These are phyloP conservation scores for Dionaea muscipula DNA, from an alignment of 179 eudicot species.

Conservation along the genomic window DNA sequence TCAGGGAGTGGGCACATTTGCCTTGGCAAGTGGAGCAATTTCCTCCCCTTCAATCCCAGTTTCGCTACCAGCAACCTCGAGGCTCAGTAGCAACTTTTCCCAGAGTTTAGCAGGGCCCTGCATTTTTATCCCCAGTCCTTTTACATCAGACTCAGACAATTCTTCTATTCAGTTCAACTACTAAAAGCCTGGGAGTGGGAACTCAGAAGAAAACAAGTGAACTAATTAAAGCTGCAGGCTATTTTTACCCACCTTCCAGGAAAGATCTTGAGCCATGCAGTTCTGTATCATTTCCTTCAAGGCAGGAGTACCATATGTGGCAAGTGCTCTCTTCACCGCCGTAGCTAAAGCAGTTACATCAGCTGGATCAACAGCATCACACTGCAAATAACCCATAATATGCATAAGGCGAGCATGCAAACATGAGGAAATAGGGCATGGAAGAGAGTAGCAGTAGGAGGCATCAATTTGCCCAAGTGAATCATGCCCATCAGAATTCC, in stretches of 20 bases:
- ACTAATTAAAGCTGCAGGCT: neutral
- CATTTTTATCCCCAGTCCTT: neutral
- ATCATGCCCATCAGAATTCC: too few species aligned
- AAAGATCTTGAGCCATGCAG: slow-evolving; percentile 86
- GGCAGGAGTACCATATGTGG: slow-evolving; percentile 46
- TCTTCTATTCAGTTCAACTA: neutral
- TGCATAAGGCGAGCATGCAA: neutral
- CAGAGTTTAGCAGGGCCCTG: slow-evolving; percentile 86
- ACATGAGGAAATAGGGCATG: too few species aligned
- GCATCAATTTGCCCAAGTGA: too few species aligned
- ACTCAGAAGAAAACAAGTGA: neutral
- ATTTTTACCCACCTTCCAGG: slow-evolving; percentile 72
- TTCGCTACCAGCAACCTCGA: slow-evolving; percentile 60
- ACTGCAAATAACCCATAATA: slow-evolving; percentile 26
- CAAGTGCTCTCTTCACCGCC: slow-evolving; percentile 53
- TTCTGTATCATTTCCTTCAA: slow-evolving; percentile 61
- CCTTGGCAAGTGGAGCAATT: slow-evolving; percentile 69
- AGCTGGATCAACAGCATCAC: slow-evolving; percentile 58
- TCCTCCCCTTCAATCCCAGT: slow-evolving; percentile 76
- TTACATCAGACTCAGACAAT: neutral
- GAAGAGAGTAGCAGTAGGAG: too few species aligned
- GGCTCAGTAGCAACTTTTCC: slow-evolving; percentile 52
- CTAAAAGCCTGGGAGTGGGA: too few species aligned
- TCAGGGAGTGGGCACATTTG: slow-evolving; percentile 59
- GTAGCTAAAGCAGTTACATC: slow-evolving; percentile 63